These are phyloP conservation scores for Cucurbita pepo DNA, from an alignment of 306 rosid genomes.

Conservation along the genomic window DNA sequence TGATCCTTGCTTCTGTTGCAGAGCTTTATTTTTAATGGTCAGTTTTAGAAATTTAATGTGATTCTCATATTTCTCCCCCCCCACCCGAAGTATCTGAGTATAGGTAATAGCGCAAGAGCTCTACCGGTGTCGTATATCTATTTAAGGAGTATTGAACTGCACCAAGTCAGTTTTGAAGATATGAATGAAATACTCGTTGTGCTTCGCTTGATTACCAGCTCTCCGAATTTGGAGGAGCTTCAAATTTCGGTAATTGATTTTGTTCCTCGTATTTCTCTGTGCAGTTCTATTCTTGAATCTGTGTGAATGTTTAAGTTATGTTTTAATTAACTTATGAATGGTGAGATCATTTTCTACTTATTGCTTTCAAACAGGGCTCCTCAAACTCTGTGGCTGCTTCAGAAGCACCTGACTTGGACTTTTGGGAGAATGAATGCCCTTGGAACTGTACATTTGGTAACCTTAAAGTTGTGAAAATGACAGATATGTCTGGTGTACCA, in stretches of 20 bases:
- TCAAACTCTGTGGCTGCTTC: constrained; percentile 28
- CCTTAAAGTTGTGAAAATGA: constrained; percentile 53
- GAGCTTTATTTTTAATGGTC: not conserved
- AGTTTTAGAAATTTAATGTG: not conserved
- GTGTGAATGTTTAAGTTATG: not conserved
- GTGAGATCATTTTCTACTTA: not conserved
- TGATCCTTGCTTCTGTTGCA: constrained; percentile 3
- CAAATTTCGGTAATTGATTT: constrained; percentile 51
- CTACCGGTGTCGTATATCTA: constrained; percentile 33
- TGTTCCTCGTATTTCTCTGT: not conserved
- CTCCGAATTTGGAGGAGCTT: constrained; percentile 75
- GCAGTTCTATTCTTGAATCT: not conserved
- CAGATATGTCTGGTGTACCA: constrained; percentile 59
- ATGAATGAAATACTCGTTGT: constrained; percentile 72
- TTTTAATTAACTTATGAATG: not conserved
- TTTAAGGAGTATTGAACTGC: constrained; percentile 53
- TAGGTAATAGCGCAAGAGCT: constrained; percentile 39
- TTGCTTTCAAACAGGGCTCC: constrained; percentile 38
- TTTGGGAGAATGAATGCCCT: constrained; percentile 49
- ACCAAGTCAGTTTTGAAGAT: constrained; percentile 91
- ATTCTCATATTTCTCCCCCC: not conserved
- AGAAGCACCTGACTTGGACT: constrained; percentile 48
- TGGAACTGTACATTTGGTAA: constrained; percentile 24
- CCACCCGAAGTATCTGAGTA: constrained; percentile 65
- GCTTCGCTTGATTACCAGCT: constrained; percentile 61